Evolutionary conservation across 1,284 basidiomycete species (phyloP).

Genomic region (Pisolithus thermaeus): DNA sequence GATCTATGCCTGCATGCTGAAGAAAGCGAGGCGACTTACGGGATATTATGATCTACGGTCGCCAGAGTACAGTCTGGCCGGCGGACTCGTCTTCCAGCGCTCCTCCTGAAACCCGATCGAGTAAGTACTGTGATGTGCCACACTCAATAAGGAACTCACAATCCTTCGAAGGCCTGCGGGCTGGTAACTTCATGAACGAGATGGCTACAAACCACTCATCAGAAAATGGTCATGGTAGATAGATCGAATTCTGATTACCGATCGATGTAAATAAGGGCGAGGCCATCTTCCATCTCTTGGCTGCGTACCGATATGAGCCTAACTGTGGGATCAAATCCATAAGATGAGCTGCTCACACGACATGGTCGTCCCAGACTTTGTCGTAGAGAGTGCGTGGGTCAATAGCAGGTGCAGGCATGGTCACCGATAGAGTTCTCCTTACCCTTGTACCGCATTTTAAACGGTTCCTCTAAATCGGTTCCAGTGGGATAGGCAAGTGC

Average conservation of each 20-base stretch:
- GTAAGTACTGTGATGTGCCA: conserved; percentile 3
- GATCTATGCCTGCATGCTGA: conserved; percentile 1
- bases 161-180: conserved; percentile 93
- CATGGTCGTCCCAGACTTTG: conserved; percentile 95
- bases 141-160: conserved; percentile 44
- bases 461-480: too few species aligned
- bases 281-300: conserved; percentile 73
- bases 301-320: conserved; percentile 33
- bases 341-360: conserved; percentile 56
- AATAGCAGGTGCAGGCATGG: conserved; percentile 52
- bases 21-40: conserved; percentile 51
- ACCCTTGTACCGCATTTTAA: too few species aligned
- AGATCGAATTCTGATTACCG: conserved; percentile 41
- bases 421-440: neutral
- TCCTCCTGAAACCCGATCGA: conserved; percentile 47
- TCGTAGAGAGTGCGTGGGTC: conserved; percentile 85
- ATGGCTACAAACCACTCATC: conserved; percentile 51
- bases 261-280: conserved; percentile 91
- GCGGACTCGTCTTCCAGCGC: conserved; percentile 77
- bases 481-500: neutral
- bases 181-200: conserved; percentile 95
- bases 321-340: conserved; percentile 3
- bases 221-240: neutral
- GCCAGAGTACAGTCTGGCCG: conserved; percentile 92
- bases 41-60: conserved; percentile 94